A percentile compares a stretch with the other conserved stretches of the same genome.
Evolutionary conservation across 495 filamentous ascomycete genomes (phyloP).

Genomic region (Pyronema omphalodes): DNA sequence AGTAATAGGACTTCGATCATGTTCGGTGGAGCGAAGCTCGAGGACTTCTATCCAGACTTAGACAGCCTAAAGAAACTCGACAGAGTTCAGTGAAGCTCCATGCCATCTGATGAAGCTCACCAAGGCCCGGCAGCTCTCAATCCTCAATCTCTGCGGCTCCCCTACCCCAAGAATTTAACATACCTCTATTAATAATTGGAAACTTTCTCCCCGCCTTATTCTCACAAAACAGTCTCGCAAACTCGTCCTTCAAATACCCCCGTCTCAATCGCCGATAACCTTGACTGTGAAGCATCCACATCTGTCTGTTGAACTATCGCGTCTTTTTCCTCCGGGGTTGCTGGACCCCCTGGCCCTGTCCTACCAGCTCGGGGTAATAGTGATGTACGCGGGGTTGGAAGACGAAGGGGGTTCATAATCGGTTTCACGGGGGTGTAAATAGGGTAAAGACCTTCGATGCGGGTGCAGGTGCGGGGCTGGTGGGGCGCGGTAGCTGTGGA

Average conservation of each 20-base stretch:
- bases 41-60: too few relatives aligned
- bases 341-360: neutral
- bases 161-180: conserved; percentile 13
- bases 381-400: neutral
- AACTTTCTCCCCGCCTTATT: conserved; percentile 34
- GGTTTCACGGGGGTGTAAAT: too few relatives aligned
- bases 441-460: too few relatives aligned
- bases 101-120: too few relatives aligned
- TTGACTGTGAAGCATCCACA: conserved; percentile 71
- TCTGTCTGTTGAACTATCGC: conserved; percentile 70
- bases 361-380: neutral
- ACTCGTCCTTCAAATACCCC: conserved; percentile 77
- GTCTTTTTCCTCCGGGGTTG: conserved; percentile 9
- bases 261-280: conserved; percentile 71
- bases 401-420: neutral
- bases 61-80: too few relatives aligned
- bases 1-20: too few relatives aligned
- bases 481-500: too few relatives aligned
- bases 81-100: too few relatives aligned
- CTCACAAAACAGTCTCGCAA: conserved; percentile 44
- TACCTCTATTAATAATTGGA: conserved; percentile 88
- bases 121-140: too few relatives aligned
- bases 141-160: too few relatives aligned
- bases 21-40: too few relatives aligned
- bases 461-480: too few relatives aligned